These are phyloP conservation scores for Monosporozyma aquatica DNA, from an alignment of 805 yeast species.

Conservation along the genomic window DNA sequence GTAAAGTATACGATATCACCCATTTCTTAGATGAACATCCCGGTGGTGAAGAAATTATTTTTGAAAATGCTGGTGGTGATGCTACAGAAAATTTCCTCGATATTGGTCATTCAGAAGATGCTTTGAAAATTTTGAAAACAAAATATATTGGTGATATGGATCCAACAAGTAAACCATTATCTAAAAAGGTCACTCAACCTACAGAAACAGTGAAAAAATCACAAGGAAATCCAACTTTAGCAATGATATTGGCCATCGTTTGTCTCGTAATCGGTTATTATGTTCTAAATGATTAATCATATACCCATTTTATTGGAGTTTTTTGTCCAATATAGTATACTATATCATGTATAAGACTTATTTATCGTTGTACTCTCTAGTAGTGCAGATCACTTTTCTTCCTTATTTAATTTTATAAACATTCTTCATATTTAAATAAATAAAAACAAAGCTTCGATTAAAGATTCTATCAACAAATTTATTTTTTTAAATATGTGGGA, in stretches of 20 bases:
- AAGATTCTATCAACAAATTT: too few species aligned
- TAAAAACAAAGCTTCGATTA: too few species aligned
- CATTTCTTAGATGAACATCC: slow-evolving; percentile 46
- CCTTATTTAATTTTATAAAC: too few species aligned
- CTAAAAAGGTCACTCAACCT: slow-evolving; percentile 15
- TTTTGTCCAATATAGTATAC: too few species aligned
- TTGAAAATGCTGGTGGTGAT: slow-evolving; percentile 75
- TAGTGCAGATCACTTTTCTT: too few species aligned
- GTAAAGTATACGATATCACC: slow-evolving; percentile 80
- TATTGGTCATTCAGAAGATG: slow-evolving; percentile 97
- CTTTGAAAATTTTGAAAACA: slow-evolving; percentile 62
- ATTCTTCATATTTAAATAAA: too few species aligned
- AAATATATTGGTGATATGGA: slow-evolving; percentile 74
- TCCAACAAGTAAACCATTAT: slow-evolving; percentile 40
- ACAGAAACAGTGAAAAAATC: slow-evolving; percentile 35
- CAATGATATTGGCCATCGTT: slow-evolving; percentile 59
- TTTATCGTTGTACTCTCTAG: neutral
- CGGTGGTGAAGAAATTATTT: slow-evolving; percentile 77
- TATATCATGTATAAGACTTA: neutral
- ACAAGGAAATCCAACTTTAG: slow-evolving; percentile 69
- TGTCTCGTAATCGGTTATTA: slow-evolving; percentile 25
- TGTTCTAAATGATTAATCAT: slow-evolving; percentile 20
- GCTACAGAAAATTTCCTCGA: slow-evolving; percentile 79
- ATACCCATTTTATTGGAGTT: too few species aligned
- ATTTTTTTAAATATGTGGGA: too few species aligned